Evolutionary conservation across 306 rosid species (phyloP).

Genomic region (Calophaca sinica): DNA sequence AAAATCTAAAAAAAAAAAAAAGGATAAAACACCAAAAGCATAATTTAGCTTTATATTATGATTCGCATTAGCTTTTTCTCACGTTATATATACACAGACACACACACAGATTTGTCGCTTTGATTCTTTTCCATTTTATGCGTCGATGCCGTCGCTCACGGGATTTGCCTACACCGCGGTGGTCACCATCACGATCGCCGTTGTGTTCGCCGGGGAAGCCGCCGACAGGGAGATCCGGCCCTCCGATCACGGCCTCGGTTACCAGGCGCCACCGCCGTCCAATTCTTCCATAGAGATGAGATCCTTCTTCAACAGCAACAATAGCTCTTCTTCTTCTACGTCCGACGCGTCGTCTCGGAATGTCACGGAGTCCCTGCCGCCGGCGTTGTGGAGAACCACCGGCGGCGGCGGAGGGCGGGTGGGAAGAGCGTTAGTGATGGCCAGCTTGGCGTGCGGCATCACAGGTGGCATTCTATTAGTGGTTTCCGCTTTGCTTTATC

Average conservation of each 20-base stretch:
- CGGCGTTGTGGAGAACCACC: conserved; percentile 59
- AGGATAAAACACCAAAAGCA: no score
- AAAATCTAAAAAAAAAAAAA: no score
- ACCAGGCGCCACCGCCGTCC: conserved; percentile 56
- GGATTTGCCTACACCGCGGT: not conserved
- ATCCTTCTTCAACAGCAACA: conserved; percentile 72
- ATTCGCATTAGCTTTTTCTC: not conserved
- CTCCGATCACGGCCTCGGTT: conserved; percentile 76
- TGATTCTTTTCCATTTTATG: not conserved
- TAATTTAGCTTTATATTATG: no score
- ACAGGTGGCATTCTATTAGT: conserved; percentile 77
- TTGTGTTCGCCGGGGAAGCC: conserved; percentile 46
- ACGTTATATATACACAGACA: not conserved
- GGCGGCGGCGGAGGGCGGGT: conserved; percentile 46
- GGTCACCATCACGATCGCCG: conserved; percentile 2
- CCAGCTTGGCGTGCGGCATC: conserved; percentile 73
- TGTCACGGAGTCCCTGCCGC: conserved; percentile 47
- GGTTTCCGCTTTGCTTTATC: conserved; percentile 63
- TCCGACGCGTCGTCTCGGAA: conserved; percentile 53
- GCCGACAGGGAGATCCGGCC: conserved; percentile 76
- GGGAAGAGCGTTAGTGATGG: conserved; percentile 58
- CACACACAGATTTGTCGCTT: not conserved
- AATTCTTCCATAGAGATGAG: conserved; percentile 55
- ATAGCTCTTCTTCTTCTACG: conserved; percentile 46
- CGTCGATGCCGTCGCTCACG: conserved; percentile 44